Conservation (phyloP, 2,329 filamentous ascomycete genomes). For the Ilyonectria mors-panacis region DNA sequence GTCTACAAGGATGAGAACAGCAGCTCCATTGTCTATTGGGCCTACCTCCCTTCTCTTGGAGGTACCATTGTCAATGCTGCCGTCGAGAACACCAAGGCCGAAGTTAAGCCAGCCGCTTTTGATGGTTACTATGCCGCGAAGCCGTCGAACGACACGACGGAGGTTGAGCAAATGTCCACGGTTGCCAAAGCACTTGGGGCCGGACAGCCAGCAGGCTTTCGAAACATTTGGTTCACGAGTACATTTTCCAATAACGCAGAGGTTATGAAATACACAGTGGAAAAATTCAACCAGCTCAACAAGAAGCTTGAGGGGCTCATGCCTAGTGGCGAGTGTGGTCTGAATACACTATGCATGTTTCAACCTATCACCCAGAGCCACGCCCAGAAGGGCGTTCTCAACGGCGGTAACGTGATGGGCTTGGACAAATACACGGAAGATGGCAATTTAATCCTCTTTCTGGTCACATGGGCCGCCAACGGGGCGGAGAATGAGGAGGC, state of each 20-base stretch:
- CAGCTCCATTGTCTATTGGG: conserved; percentile 52
- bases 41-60: conserved; percentile 49
- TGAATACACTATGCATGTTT: conserved; percentile 52
- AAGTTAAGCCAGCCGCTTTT: conserved; percentile 50
- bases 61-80: conserved; percentile 52
- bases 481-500: conserved; percentile 53
- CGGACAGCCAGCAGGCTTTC: conserved; percentile 49
- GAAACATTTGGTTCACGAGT: conserved; percentile 55
- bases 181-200: conserved; percentile 50
- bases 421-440: conserved; percentile 49
- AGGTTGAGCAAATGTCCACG: conserved; percentile 47
- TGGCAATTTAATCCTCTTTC: conserved; percentile 52
- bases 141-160: conserved; percentile 46
- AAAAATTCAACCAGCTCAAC: conserved; percentile 51
- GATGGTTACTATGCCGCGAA: conserved; percentile 46
- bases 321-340: conserved; percentile 41
- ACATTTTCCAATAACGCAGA: conserved; percentile 55
- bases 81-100: conserved; percentile 50
- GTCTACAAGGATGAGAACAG: conserved; percentile 52
- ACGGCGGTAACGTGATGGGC: conserved; percentile 54
- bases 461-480: conserved; percentile 49
- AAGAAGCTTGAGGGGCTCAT: conserved; percentile 45
- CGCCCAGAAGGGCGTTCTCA: conserved; percentile 47
- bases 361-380: conserved; percentile 53
- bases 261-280: conserved; percentile 52